Conservation (phyloP, 139 green algal species). For the Pseudopediastrum boryanum region DNA sequence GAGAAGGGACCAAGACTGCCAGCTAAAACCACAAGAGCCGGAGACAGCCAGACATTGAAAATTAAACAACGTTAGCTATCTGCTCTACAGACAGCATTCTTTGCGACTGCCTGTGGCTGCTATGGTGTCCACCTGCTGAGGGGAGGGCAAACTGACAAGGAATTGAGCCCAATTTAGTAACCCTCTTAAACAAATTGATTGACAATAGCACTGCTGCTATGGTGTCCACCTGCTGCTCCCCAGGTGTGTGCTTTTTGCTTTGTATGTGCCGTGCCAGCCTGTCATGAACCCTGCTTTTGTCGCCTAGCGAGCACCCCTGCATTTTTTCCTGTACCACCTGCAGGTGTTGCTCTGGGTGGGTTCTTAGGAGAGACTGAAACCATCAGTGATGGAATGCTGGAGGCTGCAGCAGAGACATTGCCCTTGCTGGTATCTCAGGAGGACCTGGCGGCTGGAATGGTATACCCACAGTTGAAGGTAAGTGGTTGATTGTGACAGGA, state of each 20-base stretch:
- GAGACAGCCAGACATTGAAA: too few species aligned
- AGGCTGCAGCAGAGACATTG: conserved; percentile 75
- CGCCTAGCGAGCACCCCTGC: too few species aligned
- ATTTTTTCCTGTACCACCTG: too few species aligned
- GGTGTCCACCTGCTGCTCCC: background rate
- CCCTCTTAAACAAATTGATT: background rate
- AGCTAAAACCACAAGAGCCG: too few species aligned
- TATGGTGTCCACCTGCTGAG: too few species aligned
- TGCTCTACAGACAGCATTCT: too few species aligned
- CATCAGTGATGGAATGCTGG: conserved; percentile 74
- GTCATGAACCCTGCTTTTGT: too few species aligned
- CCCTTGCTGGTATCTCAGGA: conserved; percentile 60
- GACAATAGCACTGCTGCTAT: background rate
- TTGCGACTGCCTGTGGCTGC: too few species aligned
- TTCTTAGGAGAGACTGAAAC: conserved; percentile 53
- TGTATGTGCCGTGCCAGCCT: too few species aligned
- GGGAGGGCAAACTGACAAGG: background rate
- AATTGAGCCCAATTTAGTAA: background rate
- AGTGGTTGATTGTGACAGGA: background rate
- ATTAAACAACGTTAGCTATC: too few species aligned
- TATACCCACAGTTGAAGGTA: conserved; percentile 49
- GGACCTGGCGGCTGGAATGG: conserved; percentile 56
- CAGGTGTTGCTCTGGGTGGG: conserved; percentile 70
- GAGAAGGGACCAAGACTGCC: too few species aligned
- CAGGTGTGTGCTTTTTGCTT: too few species aligned